Evolutionary conservation across 768 basidiomycete species (phyloP).

Genomic region (Tremella fuciformis): DNA sequence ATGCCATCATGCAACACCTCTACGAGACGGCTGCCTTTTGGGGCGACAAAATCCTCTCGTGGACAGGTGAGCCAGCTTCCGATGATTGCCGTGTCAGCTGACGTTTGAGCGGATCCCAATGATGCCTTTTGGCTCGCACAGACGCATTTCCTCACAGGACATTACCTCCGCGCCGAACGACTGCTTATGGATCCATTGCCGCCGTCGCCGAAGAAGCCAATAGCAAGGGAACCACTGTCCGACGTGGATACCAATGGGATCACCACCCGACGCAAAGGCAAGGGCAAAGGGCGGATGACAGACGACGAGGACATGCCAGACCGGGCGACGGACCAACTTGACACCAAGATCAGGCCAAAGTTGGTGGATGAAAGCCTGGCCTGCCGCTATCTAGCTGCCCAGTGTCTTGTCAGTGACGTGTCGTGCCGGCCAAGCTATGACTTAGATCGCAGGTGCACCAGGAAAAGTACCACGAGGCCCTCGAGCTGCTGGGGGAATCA

Average conservation of each 20-base stretch:
- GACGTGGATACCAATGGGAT: slow-evolving; percentile 2
- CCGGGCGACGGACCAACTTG: slow-evolving; percentile 3
- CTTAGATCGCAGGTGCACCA: slow-evolving; percentile 63
- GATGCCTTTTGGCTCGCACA: slow-evolving; percentile 99
- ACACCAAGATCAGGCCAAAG: slow-evolving; percentile 57
- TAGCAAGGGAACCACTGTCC: neutral
- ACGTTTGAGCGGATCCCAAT: slow-evolving; percentile 74
- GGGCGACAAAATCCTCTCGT: slow-evolving; percentile 94
- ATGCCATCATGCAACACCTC: slow-evolving; percentile 96
- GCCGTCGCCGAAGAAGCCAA: slow-evolving; percentile 43
- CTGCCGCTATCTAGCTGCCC: slow-evolving; percentile 92
- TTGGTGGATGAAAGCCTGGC: slow-evolving; percentile 92
- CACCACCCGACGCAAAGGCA: slow-evolving; percentile 12
- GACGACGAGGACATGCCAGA: slow-evolving; percentile 15
- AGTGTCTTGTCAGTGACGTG: slow-evolving; percentile 67
- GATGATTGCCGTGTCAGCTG: slow-evolving; percentile 2
- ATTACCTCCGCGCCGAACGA: slow-evolving; percentile 89
- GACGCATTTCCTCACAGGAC: slow-evolving; percentile 91
- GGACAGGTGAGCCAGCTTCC: slow-evolving; percentile 69
- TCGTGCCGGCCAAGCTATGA: slow-evolving; percentile 3
- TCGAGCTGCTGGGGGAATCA: slow-evolving; percentile 87
- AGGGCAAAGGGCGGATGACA: slow-evolving; percentile 30
- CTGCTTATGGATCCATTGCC: slow-evolving; percentile 84
- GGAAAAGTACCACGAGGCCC: slow-evolving; percentile 86
- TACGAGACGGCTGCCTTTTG: slow-evolving; percentile 97